Evolutionary conservation across 2,329 filamentous ascomycete species (phyloP).

Genomic region (Cryphonectria japonica): DNA sequence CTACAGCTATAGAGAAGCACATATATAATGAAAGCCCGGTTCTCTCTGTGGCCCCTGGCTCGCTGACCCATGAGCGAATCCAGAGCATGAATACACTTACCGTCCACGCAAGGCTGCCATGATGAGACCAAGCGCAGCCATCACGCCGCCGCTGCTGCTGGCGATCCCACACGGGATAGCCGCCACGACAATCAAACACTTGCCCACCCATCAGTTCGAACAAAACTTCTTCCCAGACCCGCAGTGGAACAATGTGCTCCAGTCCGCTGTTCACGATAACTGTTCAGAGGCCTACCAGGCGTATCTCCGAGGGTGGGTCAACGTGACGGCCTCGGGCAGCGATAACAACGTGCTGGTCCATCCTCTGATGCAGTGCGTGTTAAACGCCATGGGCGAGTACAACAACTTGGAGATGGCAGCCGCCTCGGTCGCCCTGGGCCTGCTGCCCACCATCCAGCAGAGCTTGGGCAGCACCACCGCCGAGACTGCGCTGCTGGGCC

Average conservation of each 20-base stretch:
- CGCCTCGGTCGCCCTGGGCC: too few relatives aligned
- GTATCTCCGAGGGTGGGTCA: too few relatives aligned
- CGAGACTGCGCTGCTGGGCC: too few relatives aligned
- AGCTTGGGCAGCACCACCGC: not conserved
- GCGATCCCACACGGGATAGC: not conserved
- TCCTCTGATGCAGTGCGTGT: not conserved
- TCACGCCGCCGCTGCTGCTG: not conserved
- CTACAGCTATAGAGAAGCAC: too few relatives aligned
- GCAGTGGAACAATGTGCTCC: not conserved
- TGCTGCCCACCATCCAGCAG: too few relatives aligned
- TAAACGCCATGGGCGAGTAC: not conserved
- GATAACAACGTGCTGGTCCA: not conserved
- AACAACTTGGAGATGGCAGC: not conserved
- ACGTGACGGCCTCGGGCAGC: not conserved
- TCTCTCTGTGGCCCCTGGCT: too few relatives aligned
- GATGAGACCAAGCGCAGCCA: not conserved
- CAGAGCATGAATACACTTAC: not conserved
- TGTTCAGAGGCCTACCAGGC: too few relatives aligned
- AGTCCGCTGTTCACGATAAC: not conserved
- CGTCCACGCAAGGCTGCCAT: not conserved
- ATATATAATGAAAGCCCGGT: too few relatives aligned
- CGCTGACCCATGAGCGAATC: too few relatives aligned
- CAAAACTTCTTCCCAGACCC: not conserved
- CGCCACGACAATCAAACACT: not conserved
- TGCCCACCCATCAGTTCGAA: not conserved